These are phyloP conservation scores for Colletotrichum lentis DNA, from an alignment of 2,329 filamentous ascomycete genomes.

Conservation along the genomic window DNA sequence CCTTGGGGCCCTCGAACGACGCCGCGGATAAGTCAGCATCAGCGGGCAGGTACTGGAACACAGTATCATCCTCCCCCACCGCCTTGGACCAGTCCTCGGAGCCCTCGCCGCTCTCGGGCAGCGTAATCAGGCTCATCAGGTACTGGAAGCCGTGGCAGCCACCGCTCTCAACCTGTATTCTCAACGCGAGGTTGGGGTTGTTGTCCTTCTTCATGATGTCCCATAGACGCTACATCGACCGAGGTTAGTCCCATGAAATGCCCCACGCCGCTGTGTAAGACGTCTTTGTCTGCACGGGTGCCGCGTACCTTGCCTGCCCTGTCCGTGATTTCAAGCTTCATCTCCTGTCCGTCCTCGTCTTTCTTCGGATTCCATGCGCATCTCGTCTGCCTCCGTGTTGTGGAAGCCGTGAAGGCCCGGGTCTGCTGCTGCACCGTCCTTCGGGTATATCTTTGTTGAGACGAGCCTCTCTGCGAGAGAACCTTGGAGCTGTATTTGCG, in stretches of 20 bases:
- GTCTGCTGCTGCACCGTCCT: constrained; percentile 11
- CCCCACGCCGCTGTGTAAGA: background rate
- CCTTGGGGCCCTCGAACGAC: constrained; percentile 65
- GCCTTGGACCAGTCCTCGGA: constrained; percentile 47
- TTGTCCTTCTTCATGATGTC: constrained; percentile 76
- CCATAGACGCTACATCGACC: constrained; percentile 67
- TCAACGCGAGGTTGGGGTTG: constrained; percentile 85
- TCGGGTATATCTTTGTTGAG: background rate
- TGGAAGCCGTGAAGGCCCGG: constrained; percentile 51
- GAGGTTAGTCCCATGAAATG: constrained; percentile 22
- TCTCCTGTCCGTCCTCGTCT: constrained; percentile 85
- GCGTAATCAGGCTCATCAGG: constrained; percentile 82
- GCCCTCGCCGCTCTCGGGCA: constrained; percentile 53
- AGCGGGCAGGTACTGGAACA: constrained; percentile 76
- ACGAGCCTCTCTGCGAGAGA: background rate
- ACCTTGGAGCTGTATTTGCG: background rate
- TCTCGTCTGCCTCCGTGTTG: constrained; percentile 52
- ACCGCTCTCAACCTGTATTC: constrained; percentile 89
- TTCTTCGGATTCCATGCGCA: constrained; percentile 74
- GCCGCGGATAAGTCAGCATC: constrained; percentile 46
- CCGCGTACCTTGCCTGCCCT: constrained; percentile 76
- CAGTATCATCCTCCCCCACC: constrained; percentile 79
- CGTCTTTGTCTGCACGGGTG: background rate
- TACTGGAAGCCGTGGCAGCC: constrained; percentile 99
- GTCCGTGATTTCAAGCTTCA: constrained; percentile 83